These are phyloP conservation scores for Paecilomyces formosus DNA, from an alignment of 2,329 filamentous ascomycete species.

Conservation along the genomic window DNA sequence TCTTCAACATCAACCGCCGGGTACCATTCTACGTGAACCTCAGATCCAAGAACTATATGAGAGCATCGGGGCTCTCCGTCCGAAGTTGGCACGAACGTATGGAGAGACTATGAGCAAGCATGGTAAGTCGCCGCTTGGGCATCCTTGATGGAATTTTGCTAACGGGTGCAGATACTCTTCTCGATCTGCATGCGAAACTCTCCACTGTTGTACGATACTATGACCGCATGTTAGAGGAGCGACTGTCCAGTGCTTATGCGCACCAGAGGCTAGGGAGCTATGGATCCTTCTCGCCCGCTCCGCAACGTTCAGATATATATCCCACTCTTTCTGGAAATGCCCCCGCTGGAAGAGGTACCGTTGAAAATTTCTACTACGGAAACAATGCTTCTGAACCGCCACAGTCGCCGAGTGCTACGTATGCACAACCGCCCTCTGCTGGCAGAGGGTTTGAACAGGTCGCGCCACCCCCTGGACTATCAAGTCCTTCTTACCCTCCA, in stretches of 20 bases:
- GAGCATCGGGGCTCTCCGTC: constrained; percentile 85
- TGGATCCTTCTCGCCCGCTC: constrained; percentile 34
- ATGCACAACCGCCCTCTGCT: constrained; percentile 31
- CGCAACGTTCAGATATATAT: constrained; percentile 57
- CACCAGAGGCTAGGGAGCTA: constrained; percentile 68
- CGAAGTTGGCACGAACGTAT: constrained; percentile 90
- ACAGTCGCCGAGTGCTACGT: constrained; percentile 44
- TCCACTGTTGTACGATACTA: constrained; percentile 96
- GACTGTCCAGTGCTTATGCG: constrained; percentile 84
- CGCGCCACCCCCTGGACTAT: constrained; percentile 6
- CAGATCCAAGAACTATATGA: constrained; percentile 98
- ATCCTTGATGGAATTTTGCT: constrained; percentile 7
- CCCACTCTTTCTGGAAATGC: constrained; percentile 57
- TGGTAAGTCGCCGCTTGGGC: constrained; percentile 49
- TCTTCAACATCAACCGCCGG: constrained; percentile 87
- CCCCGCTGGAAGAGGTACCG: constrained; percentile 43
- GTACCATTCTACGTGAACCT: constrained; percentile 91
- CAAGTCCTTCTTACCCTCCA: constrained; percentile 15
- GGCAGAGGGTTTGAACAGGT: constrained; percentile 7
- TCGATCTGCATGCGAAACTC: constrained; percentile 90
- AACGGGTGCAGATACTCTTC: constrained; percentile 63
- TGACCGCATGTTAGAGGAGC: constrained; percentile 94
- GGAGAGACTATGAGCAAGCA: constrained; percentile 99
- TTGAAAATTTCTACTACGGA: constrained; percentile 77
- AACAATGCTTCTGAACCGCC: constrained; percentile 48